phyloP scores from a whole-genome alignment of 345 rosid genomes.

The Dovyalis caffra region DNA sequence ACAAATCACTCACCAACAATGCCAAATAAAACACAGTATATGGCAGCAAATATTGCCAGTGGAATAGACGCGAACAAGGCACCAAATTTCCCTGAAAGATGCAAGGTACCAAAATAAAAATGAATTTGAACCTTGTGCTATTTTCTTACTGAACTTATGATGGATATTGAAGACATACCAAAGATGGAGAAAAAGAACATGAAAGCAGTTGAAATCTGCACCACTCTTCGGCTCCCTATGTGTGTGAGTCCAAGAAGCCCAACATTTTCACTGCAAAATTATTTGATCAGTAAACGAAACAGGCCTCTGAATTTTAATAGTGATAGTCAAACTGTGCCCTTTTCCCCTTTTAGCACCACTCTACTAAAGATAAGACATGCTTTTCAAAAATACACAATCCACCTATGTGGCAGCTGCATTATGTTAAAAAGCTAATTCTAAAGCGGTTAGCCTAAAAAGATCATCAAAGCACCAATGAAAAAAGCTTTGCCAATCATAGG shows the following conservation, averaged over 20 bases:
- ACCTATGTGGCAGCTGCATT: background rate
- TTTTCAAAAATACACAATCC: too few relatives aligned
- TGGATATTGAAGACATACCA: constrained; percentile 44
- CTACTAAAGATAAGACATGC: background rate
- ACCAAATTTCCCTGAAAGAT: constrained; percentile 78
- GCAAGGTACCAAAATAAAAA: background rate
- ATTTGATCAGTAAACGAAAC: constrained; percentile 6
- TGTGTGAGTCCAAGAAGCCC: constrained; percentile 89
- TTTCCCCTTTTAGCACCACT: background rate
- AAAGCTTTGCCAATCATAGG: background rate
- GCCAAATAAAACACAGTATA: constrained; percentile 85
- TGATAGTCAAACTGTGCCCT: background rate
- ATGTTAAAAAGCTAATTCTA: background rate
- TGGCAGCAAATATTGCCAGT: constrained; percentile 82
- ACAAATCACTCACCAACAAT: constrained; percentile 68
- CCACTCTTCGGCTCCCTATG: constrained; percentile 94
- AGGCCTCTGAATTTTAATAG: background rate
- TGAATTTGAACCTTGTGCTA: background rate
- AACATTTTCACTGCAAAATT: constrained; percentile 79
- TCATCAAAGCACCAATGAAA: background rate
- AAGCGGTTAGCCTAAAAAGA: background rate
- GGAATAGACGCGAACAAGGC: constrained; percentile 98
- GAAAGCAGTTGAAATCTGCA: constrained; percentile 90
- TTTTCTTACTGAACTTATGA: background rate
- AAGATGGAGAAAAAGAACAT: constrained; percentile 97